Percentiles rank a stretch among this genome's conserved stretches.
These are phyloP conservation scores for Globisporangium barbulae DNA, from an alignment of 352 stramenopile genomes.

Conservation along the genomic window DNA sequence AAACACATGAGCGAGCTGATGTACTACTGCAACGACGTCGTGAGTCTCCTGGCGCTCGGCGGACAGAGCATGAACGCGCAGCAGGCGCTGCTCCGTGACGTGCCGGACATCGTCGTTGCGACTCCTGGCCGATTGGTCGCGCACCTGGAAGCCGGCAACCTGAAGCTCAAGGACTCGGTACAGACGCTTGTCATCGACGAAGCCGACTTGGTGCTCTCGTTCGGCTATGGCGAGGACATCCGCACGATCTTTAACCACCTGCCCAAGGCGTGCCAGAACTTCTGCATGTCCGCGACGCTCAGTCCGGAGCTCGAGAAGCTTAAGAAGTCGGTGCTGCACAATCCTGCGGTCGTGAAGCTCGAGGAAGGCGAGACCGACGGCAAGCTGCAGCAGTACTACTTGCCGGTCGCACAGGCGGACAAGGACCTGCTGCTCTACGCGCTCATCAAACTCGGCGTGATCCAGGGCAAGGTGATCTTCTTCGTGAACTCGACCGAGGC, in stretches of 20 bases:
- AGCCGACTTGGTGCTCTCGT: slow-evolving; percentile 98
- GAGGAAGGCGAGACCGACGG: slow-evolving; percentile 90
- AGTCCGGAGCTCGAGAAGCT: slow-evolving; percentile 95
- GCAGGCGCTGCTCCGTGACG: slow-evolving; percentile 80
- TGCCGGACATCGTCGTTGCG: slow-evolving; percentile 92
- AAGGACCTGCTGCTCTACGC: slow-evolving; percentile 98
- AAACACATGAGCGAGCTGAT: slow-evolving; percentile 91
- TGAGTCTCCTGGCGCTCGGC: slow-evolving; percentile 90
- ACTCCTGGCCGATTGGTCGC: slow-evolving; percentile 94
- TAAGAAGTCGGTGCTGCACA: slow-evolving; percentile 97
- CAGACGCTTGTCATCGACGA: slow-evolving; percentile 98
- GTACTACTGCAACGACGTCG: slow-evolving; percentile 96
- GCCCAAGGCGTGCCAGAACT: slow-evolving; percentile 97
- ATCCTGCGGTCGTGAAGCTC: slow-evolving; percentile 96
- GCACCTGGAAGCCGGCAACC: slow-evolving; percentile 76
- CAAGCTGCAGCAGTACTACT: slow-evolving; percentile 96
- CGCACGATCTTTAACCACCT: slow-evolving; percentile 92
- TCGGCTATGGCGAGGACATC: slow-evolving; percentile 93
- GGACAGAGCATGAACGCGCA: slow-evolving; percentile 89
- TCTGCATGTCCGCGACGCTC: slow-evolving; percentile 98
- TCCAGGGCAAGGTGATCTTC: slow-evolving; percentile 98
- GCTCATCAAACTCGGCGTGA: slow-evolving; percentile 96
- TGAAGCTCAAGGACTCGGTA: slow-evolving; percentile 88
- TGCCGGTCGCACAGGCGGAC: slow-evolving; percentile 85
- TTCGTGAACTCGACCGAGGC: slow-evolving; percentile 97